These are phyloP conservation scores for Backusella westeae DNA, from an alignment of 192 early-diverging fungal species.

Conservation along the genomic window DNA sequence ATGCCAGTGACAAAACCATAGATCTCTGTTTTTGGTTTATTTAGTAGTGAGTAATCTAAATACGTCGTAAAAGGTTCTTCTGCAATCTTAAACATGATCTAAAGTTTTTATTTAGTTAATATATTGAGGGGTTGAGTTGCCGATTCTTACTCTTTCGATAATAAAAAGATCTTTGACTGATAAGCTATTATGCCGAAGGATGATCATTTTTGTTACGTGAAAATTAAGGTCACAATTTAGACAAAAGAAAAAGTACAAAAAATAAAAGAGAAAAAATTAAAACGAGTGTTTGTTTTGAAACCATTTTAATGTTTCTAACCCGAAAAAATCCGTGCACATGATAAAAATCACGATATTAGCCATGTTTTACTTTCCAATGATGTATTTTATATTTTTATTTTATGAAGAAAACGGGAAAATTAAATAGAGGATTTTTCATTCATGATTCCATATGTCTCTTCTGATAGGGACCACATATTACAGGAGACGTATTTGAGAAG, in stretches of 20 bases:
- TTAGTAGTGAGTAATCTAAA: conserved; percentile 57
- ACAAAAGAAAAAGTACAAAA: neutral
- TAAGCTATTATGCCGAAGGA: conserved; percentile 48
- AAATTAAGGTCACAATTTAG: neutral
- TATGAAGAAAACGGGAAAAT: neutral
- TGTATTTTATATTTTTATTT: neutral
- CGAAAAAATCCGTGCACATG: conserved; percentile 6
- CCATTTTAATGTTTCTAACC: neutral
- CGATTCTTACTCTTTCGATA: conserved; percentile 49
- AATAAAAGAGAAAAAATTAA: neutral
- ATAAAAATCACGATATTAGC: neutral
- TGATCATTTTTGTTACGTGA: conserved; percentile 35
- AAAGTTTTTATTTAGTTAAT: neutral
- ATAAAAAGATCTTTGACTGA: conserved; percentile 54
- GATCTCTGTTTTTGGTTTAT: conserved; percentile 66
- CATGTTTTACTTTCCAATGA: neutral
- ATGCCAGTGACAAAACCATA: conserved; percentile 82
- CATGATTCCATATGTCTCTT: neutral
- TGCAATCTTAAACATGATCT: conserved; percentile 52
- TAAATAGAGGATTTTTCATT: neutral
- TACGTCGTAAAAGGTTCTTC: conserved; percentile 36
- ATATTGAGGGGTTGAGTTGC: neutral
- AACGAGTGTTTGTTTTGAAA: neutral
- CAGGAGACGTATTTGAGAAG: neutral
- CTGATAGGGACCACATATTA: conserved; percentile 7